These are phyloP conservation scores for Ceratocystis albifundus DNA, from an alignment of 2,329 filamentous ascomycete genomes.

Conservation along the genomic window DNA sequence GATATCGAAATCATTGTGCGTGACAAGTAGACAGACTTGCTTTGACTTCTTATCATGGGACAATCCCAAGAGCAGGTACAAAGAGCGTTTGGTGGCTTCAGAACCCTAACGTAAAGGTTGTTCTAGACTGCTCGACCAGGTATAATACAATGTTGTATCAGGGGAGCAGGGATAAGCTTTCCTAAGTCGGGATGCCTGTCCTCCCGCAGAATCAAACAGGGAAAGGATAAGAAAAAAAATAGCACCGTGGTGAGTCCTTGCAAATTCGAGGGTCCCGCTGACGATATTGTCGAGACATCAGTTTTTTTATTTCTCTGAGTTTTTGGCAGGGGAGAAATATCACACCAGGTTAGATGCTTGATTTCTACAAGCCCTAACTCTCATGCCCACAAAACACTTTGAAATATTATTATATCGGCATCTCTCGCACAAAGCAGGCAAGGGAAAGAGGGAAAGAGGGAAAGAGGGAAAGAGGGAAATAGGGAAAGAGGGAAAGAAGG, in stretches of 20 bases:
- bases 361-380: background rate
- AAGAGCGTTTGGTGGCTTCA: background rate
- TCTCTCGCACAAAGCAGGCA: background rate
- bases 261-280: no score
- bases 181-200: no score
- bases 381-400: background rate
- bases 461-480: no score
- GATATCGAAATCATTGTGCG: background rate
- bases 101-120: background rate
- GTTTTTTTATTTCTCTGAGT: no score
- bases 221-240: no score
- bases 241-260: no score
- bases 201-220: no score
- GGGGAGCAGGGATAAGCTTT: no score
- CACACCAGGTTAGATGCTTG: background rate
- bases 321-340: no score
- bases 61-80: background rate
- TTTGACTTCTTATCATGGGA: background rate
- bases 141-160: no score
- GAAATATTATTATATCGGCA: background rate
- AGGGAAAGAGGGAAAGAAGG: background rate
- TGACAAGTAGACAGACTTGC: background rate
- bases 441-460: background rate
- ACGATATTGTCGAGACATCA: no score
- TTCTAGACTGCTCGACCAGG: background rate